Conservation (phyloP, 805 yeast species). For the Ogataea corticis region DNA sequence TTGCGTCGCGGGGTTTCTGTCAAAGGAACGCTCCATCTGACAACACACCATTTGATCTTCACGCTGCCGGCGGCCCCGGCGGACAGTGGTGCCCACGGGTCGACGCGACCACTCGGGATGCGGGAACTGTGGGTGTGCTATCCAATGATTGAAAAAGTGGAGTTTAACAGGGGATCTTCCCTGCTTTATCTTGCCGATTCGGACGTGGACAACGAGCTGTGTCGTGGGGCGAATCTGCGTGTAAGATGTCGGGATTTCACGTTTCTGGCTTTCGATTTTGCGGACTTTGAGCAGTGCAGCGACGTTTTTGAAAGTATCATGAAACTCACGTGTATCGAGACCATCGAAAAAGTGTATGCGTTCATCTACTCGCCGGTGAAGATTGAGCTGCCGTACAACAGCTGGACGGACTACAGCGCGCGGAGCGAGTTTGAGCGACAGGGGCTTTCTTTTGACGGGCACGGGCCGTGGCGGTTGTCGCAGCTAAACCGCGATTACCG, state of each 20-base stretch:
- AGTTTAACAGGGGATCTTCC: conserved; percentile 57
- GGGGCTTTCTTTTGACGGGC: conserved; percentile 42
- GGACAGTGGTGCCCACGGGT: conserved; percentile 11
- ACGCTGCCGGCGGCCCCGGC: conserved; percentile 32
- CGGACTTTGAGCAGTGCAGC: conserved; percentile 53
- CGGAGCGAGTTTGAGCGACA: conserved; percentile 70
- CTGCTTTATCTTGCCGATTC: conserved; percentile 23
- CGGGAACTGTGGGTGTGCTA: conserved; percentile 91
- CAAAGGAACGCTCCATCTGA: conserved; percentile 65
- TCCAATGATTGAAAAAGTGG: conserved; percentile 72
- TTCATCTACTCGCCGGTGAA: conserved; percentile 76
- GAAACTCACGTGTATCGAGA: conserved; percentile 58
- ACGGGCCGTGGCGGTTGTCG: conserved; percentile 66
- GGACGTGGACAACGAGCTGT: conserved; percentile 18
- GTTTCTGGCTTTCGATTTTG: conserved; percentile 74
- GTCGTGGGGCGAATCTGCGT: conserved; percentile 55
- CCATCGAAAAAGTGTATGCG: conserved; percentile 69
- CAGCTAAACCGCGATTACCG: conserved; percentile 61
- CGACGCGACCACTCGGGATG: conserved; percentile 17
- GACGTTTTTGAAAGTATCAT: conserved; percentile 75
- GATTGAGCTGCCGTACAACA: conserved; percentile 59
- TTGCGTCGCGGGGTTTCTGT: conserved; percentile 56
- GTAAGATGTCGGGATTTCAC: conserved; percentile 84
- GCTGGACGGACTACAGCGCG: conserved; percentile 75
- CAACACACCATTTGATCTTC: conserved; percentile 77